Base-by-base conservation (phyloP, 1,284 basidiomycete genomes). In the Pisolithus thermaeus region DNA sequence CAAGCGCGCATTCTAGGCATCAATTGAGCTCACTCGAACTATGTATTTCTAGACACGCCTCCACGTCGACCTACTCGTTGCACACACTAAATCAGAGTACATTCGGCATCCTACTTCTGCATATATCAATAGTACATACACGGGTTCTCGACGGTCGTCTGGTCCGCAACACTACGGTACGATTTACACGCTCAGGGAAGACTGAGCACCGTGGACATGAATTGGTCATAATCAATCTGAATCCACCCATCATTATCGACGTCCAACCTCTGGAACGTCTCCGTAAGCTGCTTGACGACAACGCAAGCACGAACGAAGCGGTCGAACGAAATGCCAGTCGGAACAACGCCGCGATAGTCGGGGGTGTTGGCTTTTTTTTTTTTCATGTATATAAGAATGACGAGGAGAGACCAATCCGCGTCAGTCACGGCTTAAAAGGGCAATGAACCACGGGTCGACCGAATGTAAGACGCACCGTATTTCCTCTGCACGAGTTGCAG, bases 301-400 rank as follows among this genome's bases (percentile, higher is more conserved):
- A 91, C 88, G 58, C 89, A 91, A 23, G 86, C 86, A 50, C 87
- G 79, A 39, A 91, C 83, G 71, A 90, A 91, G 56, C 88, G 83
- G 67, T 90, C 88, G 61, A 90, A 90, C 12, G 82, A 79, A 70
- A 90, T 88, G 0, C 84, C 86, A 3, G 76, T 70, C 12, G 70
- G 57, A 7, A 73, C 66, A 4, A 63, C 67, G 7, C 65, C 70
- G 23, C 66, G 59, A 11, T 61, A 63, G 30, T 57, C 57, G 9
- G 73, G 61, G 20, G 71, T 68, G 18, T 74, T 67, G 40, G 78
- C 82, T 85, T 78, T 75, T 57, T 27, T 27, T n/a, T n/a, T n/a
- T n/a, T n/a, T n/a, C n/a, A n/a, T n/a, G 7, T 27, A 27, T 27
- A 27, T 27, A 27, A 27, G 9, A 30, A 9, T 30, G 28, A 3